These are phyloP conservation scores for Oryza coarctata DNA, from an alignment of 176 grass and related monocot species.

Conservation along the genomic window DNA sequence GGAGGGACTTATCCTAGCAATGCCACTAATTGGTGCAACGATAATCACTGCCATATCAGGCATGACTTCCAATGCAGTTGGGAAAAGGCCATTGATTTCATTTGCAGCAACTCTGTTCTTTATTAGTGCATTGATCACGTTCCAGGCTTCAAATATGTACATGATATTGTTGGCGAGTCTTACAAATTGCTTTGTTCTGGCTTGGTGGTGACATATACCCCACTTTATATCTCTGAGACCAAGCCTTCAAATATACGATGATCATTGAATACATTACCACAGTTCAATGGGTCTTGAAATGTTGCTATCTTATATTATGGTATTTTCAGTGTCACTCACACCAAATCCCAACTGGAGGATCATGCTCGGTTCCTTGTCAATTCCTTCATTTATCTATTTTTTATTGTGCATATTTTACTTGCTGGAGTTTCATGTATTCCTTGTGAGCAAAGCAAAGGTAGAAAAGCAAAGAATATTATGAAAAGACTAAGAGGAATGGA, in stretches of 20 bases:
- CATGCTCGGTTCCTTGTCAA: constrained; percentile 67
- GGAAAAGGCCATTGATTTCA: constrained; percentile 56
- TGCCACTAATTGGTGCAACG: constrained; percentile 61
- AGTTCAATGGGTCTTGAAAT: constrained; percentile 68
- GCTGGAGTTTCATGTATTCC: constrained; percentile 61
- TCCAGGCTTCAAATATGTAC: constrained; percentile 48
- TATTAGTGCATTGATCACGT: constrained; percentile 33
- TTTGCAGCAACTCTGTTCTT: constrained; percentile 45
- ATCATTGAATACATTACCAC: constrained; percentile 60
- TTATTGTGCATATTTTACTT: constrained; percentile 59
- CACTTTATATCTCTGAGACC: constrained; percentile 69
- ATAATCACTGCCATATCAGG: constrained; percentile 61
- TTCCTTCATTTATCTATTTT: constrained; percentile 56
- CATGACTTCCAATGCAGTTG: constrained; percentile 39
- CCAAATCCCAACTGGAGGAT: constrained; percentile 47
- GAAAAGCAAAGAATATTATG: constrained; percentile 46
- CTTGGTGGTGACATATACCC: constrained; percentile 59
- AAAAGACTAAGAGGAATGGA: constrained; percentile 45
- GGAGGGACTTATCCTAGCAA: constrained; percentile 61
- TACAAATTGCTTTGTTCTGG: constrained; percentile 57
- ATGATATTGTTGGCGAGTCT: constrained; percentile 53
- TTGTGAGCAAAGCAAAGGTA: constrained; percentile 56
- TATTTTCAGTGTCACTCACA: constrained; percentile 54
- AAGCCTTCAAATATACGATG: constrained; percentile 56
- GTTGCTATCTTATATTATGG: constrained; percentile 74